A percentile compares a stretch with the other conserved stretches of the same genome.
Evolutionary conservation across 805 yeast genomes (phyloP).

Genomic region (Metschnikowia chrysomelidarum): DNA sequence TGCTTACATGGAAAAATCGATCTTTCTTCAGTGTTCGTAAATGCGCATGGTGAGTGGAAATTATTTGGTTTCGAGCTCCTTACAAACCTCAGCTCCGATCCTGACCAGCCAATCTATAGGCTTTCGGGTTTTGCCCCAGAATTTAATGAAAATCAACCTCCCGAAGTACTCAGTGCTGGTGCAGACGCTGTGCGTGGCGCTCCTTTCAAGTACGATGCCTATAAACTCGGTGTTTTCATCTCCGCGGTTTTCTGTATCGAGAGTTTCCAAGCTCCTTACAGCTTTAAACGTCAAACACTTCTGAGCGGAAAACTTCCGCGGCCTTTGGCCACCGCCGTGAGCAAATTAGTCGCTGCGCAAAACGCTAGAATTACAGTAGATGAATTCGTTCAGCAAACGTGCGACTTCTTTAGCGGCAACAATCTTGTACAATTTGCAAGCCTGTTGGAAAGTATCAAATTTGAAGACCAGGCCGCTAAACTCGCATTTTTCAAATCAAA

Average conservation of each 20-base stretch:
- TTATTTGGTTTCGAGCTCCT: constrained; percentile 77
- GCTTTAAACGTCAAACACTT: not conserved
- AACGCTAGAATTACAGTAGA: constrained; percentile 31
- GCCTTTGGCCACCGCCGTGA: constrained; percentile 33
- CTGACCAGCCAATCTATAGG: constrained; percentile 43
- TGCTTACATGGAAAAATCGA: constrained; percentile 66
- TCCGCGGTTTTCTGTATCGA: constrained; percentile 42
- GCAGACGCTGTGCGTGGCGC: constrained; percentile 34
- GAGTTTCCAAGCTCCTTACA: constrained; percentile 4
- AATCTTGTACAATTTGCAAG: constrained; percentile 51
- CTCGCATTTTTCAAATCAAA: constrained; percentile 38
- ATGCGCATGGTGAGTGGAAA: constrained; percentile 74
- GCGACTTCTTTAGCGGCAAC: constrained; percentile 32
- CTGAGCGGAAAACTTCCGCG: constrained; percentile 31
- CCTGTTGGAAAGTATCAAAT: constrained; percentile 53
- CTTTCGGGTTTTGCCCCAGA: constrained; percentile 25
- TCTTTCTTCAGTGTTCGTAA: constrained; percentile 55
- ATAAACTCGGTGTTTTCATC: constrained; percentile 57
- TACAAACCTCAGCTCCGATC: constrained; percentile 47
- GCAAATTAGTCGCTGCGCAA: constrained; percentile 36
- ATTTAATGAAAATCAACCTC: constrained; percentile 39
- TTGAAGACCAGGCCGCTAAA: constrained; percentile 54
- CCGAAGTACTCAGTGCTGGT: constrained; percentile 47
- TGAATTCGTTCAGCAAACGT: constrained; percentile 27
- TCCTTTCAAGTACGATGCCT: constrained; percentile 60